Evolutionary conservation across 345 rosid species (phyloP), one percentile per base, ranked within the genome.

Genomic region (Alliaria petiolata): DNA sequence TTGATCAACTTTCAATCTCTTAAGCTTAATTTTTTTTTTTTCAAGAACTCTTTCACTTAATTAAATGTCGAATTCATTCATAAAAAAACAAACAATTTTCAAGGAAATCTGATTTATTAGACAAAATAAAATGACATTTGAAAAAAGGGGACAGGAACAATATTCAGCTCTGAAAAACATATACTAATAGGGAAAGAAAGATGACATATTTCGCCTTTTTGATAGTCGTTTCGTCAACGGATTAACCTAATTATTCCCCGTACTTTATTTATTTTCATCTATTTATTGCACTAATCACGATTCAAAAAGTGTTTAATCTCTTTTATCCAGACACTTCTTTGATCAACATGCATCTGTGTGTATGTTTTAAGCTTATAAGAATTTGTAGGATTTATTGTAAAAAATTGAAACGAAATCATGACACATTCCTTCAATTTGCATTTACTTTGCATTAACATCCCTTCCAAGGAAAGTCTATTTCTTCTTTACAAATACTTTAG

Each of bases 121-220:
- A 42, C 35, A 30, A 15, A 54, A 15, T 15, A 4, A 8, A 15
- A 26, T 3, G 19, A 7, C 35, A 11, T 52, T 52, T 60, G 4
- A 60, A 17, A 16, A 62, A 6, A 5, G 3, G 25, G 20, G 28
- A 20, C 44, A 61, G 59, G 33, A 31, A 9, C 17, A 44, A 55
- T 46, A 55, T 64, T 56, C 71, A 64, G 64, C 59, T 46, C 3
- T 17, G 63, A 16, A 44, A 55, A 61, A 64, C 49, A 22, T n/a
- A 22, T 10, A 16, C 3, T 14, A 62, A 35, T 19, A 31, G 7
- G 15, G 65, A 47, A 58, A 50, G 47, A 67, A 58, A 38, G 46
- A 74, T 49, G 72, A 66, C 72, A 66, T 39, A 74, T 34, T 66
- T 50, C 9, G 31, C 72, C 67, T 74, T 67, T 74, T 65, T 33